Percentiles rank a stretch among this genome's conserved stretches.
Conservation (phyloP, 148 eudicot species). For the Rhododendron griersonianum region DNA sequence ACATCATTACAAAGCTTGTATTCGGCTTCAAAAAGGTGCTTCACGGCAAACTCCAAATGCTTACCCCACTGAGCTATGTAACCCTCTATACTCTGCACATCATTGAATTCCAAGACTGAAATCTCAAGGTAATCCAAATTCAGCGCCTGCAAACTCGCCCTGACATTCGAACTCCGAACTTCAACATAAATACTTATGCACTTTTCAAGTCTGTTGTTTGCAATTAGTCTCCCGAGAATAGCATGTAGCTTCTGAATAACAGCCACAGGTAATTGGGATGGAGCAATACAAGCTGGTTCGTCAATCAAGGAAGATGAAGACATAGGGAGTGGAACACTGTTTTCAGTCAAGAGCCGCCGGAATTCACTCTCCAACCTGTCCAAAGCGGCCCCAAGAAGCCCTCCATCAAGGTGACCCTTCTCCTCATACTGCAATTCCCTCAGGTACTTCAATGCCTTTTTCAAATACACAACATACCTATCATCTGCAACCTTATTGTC, state of each 20-base stretch:
- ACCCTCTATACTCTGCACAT: conserved; percentile 26
- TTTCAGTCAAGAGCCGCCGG: conserved; percentile 19
- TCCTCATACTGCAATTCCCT: conserved; percentile 19
- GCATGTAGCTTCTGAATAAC: conserved; percentile 26
- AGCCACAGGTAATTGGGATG: conserved; percentile 20
- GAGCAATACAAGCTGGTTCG: conserved; percentile 20
- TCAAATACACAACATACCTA: conserved; percentile 15
- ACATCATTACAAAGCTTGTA: conserved; percentile 26
- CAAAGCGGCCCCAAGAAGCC: conserved; percentile 21
- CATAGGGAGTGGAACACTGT: conserved; percentile 24
- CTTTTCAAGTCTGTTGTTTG: conserved; percentile 21
- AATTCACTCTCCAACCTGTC: conserved; percentile 25
- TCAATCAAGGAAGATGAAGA: conserved; percentile 11
- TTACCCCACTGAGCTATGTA: conserved; percentile 24
- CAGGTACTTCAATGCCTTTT: conserved; percentile 10
- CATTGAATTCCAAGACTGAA: conserved; percentile 23
- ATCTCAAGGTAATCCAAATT: conserved; percentile 29
- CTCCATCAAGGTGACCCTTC: conserved; percentile 22
- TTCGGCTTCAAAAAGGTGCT: conserved; percentile 29
- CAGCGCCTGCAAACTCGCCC: conserved; percentile 22
- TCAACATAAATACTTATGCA: conserved; percentile 25
- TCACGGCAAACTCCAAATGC: conserved; percentile 26
- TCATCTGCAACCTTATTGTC: conserved; percentile 28
- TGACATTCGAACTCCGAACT: conserved; percentile 20
- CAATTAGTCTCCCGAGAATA: conserved; percentile 19